Conservation (phyloP, 2,329 filamentous ascomycete genomes). For the Bipolaris cookei region DNA sequence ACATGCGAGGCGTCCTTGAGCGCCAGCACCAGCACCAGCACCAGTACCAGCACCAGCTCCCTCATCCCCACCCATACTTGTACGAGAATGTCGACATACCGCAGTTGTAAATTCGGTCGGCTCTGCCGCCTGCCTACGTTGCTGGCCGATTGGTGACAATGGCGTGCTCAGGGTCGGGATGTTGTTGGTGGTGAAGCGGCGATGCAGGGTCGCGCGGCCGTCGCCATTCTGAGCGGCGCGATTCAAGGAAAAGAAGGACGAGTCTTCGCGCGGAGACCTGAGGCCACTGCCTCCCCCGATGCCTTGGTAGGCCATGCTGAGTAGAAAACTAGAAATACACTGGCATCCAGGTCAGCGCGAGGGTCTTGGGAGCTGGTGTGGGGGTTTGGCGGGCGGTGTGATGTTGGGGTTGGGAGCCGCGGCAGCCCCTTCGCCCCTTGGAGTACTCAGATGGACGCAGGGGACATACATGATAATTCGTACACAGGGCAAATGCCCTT, state of each 20-base stretch:
- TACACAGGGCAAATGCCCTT: constrained; percentile 40
- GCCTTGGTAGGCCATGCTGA: constrained; percentile 68
- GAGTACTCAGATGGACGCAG: constrained; percentile 14
- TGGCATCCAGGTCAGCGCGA: constrained; percentile 40
- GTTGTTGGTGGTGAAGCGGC: constrained; percentile 91
- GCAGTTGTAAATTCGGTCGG: constrained; percentile 60
- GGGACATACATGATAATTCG: constrained; percentile 35
- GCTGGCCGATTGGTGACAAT: constrained; percentile 65
- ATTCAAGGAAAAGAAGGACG: constrained; percentile 74
- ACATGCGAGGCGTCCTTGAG: constrained; percentile 4
- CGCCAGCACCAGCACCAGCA: constrained; percentile 3
- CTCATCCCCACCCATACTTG: constrained; percentile 3
- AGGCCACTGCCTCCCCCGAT: constrained; percentile 74
- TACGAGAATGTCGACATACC: constrained; percentile 50
- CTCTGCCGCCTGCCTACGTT: constrained; percentile 61
- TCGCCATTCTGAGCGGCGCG: constrained; percentile 65
- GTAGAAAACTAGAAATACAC: constrained; percentile 48
- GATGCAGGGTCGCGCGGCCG: constrained; percentile 77
- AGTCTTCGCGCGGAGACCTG: constrained; percentile 77
- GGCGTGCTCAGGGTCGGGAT: constrained; percentile 78
- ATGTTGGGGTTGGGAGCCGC: constrained; percentile 27
- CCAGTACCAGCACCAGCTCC: constrained; percentile 4
- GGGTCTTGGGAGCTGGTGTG: constrained; percentile 28
- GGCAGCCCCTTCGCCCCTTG: constrained; percentile 5
- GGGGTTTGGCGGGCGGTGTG: constrained; percentile 48